phyloP scores from a whole-genome alignment of 2,329 filamentous ascomycete genomes.

The Sporothrix pallida region DNA sequence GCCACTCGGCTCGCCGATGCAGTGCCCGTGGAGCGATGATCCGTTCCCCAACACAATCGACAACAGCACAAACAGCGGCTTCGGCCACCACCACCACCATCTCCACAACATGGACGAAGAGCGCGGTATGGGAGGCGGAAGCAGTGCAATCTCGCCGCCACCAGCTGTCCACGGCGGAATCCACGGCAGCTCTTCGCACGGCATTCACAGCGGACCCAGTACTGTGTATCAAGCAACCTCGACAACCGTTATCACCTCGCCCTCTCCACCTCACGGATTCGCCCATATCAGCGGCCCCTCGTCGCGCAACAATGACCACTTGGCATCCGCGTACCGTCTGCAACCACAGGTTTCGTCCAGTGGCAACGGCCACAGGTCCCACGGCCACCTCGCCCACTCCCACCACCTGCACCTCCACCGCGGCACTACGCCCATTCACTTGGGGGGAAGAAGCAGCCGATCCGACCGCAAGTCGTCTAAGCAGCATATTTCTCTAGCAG shows the following conservation, averaged over 20 bases:
- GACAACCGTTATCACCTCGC: conserved; percentile 34
- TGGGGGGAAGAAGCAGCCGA: too few relatives aligned
- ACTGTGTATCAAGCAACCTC: conserved; percentile 28
- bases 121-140: background rate
- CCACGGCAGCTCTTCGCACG: background rate
- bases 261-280: background rate
- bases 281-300: background rate
- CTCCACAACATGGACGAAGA: conserved; percentile 9
- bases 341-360: background rate
- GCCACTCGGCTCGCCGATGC: conserved; percentile 26
- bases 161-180: conserved; percentile 19
- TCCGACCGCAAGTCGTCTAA: background rate
- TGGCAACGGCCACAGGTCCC: background rate
- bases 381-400: conserved; percentile 7
- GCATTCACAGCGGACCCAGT: conserved; percentile 26
- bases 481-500: background rate
- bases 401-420: background rate
- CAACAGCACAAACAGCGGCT: background rate
- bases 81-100: background rate
- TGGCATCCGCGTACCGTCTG: conserved; percentile 9
- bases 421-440: background rate
- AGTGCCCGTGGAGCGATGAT: conserved; percentile 35
- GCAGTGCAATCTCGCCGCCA: background rate
- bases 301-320: background rate
- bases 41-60: conserved; percentile 35